Conservation (phyloP, 768 basidiomycete species). For the Pholiota microspora region DNA sequence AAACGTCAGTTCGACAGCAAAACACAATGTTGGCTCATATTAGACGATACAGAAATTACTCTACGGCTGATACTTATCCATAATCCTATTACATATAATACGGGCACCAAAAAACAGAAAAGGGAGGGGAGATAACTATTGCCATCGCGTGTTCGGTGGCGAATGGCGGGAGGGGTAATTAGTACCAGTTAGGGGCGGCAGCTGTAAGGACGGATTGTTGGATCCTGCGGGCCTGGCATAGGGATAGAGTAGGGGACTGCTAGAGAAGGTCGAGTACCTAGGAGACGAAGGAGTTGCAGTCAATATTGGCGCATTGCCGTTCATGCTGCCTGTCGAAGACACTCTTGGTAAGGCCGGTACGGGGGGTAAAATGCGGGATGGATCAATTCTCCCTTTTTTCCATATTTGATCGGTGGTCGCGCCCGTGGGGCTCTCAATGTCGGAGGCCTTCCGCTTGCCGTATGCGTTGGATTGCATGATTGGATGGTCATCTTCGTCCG, state of each 20-base stretch:
- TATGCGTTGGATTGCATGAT: conserved; percentile 22
- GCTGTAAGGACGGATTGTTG: conserved; percentile 15
- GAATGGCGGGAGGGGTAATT: conserved; percentile 14
- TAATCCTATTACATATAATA: conserved; percentile 6
- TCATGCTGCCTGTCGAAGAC: conserved; percentile 8
- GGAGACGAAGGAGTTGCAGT: conserved; percentile 16
- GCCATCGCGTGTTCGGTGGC: conserved; percentile 20
- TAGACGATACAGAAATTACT: conserved; percentile 7
- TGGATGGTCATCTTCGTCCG: conserved; percentile 72
- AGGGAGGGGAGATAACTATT: too few species aligned
- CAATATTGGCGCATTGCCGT: conserved; percentile 10
- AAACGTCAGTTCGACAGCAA: neutral
- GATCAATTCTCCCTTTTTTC: conserved; percentile 60
- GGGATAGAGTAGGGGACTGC: conserved; percentile 13
- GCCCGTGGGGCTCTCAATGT: conserved; percentile 43
- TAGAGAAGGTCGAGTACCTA: too few species aligned
- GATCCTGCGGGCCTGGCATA: conserved; percentile 10
- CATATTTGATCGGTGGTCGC: conserved; percentile 67
- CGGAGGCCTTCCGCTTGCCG: conserved; percentile 61
- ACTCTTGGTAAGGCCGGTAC: conserved; percentile 12
- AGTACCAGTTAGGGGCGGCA: conserved; percentile 24
- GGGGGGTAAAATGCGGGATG: conserved; percentile 17
- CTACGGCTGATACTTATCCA: conserved; percentile 2
- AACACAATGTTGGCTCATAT: neutral
- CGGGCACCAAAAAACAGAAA: neutral